These are phyloP conservation scores for Geosmithia morbida DNA, from an alignment of 2,329 filamentous ascomycete genomes.

Conservation along the genomic window DNA sequence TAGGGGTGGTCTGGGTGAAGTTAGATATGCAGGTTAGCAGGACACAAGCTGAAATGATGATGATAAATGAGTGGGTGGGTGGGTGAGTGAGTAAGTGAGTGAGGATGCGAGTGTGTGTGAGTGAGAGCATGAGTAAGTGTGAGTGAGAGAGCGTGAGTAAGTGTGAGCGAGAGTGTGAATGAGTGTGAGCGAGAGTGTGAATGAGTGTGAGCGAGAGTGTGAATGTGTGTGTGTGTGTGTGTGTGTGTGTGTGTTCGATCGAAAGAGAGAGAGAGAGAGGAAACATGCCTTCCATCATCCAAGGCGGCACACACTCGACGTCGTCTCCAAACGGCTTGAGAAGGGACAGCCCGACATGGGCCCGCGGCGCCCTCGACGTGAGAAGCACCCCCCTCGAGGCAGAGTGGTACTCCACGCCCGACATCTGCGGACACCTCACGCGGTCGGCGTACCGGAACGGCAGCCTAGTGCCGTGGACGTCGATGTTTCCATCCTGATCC, in stretches of 20 bases:
- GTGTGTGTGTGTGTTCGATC: too few relatives aligned
- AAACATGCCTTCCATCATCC: conserved; percentile 20
- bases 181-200: too few relatives aligned
- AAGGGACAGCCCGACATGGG: conserved; percentile 17
- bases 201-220: too few relatives aligned
- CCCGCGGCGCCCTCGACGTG: conserved; percentile 20
- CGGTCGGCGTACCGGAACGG: conserved; percentile 16
- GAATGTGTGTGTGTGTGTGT: too few relatives aligned
- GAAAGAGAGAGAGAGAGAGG: neutral
- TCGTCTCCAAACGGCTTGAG: conserved; percentile 18
- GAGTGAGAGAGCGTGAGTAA: too few relatives aligned
- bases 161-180: too few relatives aligned
- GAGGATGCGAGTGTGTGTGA: too few relatives aligned
- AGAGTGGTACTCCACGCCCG: conserved; percentile 31
- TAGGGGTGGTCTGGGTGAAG: conserved; percentile 15
- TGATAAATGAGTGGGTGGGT: neutral
- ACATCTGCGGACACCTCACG: conserved; percentile 19
- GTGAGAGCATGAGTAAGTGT: too few relatives aligned
- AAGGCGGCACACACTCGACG: conserved; percentile 11
- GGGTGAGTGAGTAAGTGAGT: too few relatives aligned
- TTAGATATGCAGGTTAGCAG: neutral
- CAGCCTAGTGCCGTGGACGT: too few relatives aligned
- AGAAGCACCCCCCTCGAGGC: conserved; percentile 25
- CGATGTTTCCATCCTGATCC: conserved; percentile 22
- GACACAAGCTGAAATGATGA: too few relatives aligned